Base-by-base conservation (phyloP, 371 early-diverging fungal species). In the Lichtheimia corymbifera region DNA sequence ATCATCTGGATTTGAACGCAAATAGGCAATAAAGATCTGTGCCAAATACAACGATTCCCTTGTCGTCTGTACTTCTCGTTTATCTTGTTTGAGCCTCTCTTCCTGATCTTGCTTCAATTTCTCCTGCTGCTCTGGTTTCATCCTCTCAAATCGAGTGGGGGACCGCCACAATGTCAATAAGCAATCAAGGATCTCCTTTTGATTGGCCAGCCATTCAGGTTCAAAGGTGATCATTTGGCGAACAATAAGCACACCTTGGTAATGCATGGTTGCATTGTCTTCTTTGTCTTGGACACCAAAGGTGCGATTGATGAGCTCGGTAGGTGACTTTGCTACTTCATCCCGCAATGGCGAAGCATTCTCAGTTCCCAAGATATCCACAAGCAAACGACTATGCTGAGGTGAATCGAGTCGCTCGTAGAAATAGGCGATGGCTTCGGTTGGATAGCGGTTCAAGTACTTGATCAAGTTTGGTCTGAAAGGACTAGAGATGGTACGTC, bases 391-490 rank as follows among this genome's bases (percentile, higher is more conserved):
- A 63, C 84, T 72, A 61, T 76, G 72, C 17, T 72, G 71, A 7
- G 79, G 73, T 55, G 84, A 73, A 6, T 80, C 71, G 13, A 97
- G 63, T 13, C 85, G 83, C 42, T 93, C 87, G 22, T 91, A 83
- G 67, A 99, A 98, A 69, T 91, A 96, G 2, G 85, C 87, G 5
- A 94, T 79, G 0, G 97, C 79, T 49, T 98, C 97, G 0, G 85
- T 60, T 1, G 94, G 81, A 64, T 97, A 95, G 5, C 92, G 82
- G 61, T 94, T 95, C 53, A 98, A 62, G 73, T 91, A 99, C 69
- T 89, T 89, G 71, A 95, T 86, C 49, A 99, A 75, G 17, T 97
- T 95, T 5, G 82, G 72, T 35, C 98, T 79, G 83, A 99, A 98
- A 0, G 99, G 99, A 59, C 95, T 94, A 0, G 97, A 93, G 50